Conservation (phyloP, 345 rosid genomes). For the Cardamine resedifolia region DNA sequence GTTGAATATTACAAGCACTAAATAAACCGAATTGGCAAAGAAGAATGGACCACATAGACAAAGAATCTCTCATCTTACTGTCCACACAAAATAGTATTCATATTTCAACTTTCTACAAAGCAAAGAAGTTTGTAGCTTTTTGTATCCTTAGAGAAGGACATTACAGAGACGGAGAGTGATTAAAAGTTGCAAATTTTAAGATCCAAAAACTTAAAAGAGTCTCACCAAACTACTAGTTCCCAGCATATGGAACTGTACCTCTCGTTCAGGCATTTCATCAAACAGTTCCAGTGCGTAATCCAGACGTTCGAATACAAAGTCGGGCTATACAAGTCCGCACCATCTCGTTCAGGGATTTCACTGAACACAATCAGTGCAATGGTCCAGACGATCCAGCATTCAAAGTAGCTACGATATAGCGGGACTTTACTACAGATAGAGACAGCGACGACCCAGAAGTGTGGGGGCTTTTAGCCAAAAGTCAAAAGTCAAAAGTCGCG, state of each 20-base stretch:
- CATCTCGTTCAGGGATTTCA: slow-evolving; percentile 13
- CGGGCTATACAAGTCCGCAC: too few species aligned
- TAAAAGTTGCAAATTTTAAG: not conserved
- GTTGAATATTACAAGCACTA: slow-evolving; percentile 3
- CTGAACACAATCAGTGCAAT: not conserved
- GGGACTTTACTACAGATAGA: too few species aligned
- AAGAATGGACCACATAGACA: slow-evolving; percentile 1
- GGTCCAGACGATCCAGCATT: not conserved
- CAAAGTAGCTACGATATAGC: not conserved
- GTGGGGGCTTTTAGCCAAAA: too few species aligned
- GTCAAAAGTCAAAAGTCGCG: too few species aligned
- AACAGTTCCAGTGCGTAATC: too few species aligned
- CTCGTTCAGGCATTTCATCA: too few species aligned
- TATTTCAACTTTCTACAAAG: not conserved
- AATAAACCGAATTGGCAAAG: not conserved
- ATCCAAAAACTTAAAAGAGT: not conserved
- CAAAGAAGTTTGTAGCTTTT: not conserved
- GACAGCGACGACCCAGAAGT: too few species aligned
- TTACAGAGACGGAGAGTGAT: not conserved
- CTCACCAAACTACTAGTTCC: not conserved
- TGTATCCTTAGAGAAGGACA: not conserved
- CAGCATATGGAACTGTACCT: too few species aligned
- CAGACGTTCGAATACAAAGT: too few species aligned
- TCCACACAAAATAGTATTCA: slow-evolving; percentile 12
- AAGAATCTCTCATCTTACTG: not conserved